Evolutionary conservation across 257 asterid genomes (phyloP), one percentile per base, ranked within the genome.

Genomic region (Solanum pinnatisectum): DNA sequence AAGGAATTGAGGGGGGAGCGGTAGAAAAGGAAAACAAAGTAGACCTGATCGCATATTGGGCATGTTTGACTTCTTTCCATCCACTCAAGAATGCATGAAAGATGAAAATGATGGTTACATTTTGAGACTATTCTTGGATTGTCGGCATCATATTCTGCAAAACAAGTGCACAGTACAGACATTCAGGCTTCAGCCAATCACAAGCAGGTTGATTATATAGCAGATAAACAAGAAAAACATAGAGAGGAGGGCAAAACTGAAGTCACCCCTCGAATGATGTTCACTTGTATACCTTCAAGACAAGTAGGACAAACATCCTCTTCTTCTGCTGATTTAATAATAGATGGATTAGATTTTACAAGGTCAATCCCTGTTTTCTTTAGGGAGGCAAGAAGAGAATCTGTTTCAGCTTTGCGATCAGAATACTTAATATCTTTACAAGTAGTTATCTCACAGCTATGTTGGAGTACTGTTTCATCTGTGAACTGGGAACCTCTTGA

Each of bases 21-120:
- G 44, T 15, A 40, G 23, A 78, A 52, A 37, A 30, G 39, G 20
- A 52, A 23, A 42, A 40, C 27, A 30, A 60, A 84, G 65, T 89
- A 81, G 70, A 95, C 98, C 98, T 94, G 96, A 85, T 92, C 84
- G 30, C 98, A 95, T 85, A 94, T 88, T 71, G 98, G 98, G 91
- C 98, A 95, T 11, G 91, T 94, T 83, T 92, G 93, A 85, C 97
- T 94, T 92, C 98, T 93, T 91, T 95, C 98, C 96, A 92, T 91
- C 98, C 98, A 95, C 88, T 95, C 97, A 76, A 94, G 96, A 36
- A 94, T 94, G 90, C 98, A 95, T 23, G 98, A 95, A 84, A 95
- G 98, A 89, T 95, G 98, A 91, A 95, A 95, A 90, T 94, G 95
- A 90, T 95, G 98, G 83, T 91, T 92, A 88, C 98, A 95, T 90